phyloP scores from a whole-genome alignment of 164 flowering plant species.

The Magnolia officinalis region DNA sequence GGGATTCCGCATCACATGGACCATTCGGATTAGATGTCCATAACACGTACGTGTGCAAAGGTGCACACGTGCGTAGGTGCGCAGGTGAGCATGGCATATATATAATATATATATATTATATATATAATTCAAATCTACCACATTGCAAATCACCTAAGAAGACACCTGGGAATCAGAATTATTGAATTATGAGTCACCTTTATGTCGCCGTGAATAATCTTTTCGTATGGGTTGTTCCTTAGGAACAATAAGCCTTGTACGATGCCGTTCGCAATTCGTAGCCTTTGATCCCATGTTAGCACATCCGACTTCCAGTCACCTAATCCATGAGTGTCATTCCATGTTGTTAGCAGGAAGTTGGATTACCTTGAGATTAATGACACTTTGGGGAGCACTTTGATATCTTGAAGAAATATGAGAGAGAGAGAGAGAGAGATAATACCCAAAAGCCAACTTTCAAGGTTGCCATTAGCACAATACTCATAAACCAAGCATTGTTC shows the following conservation, averaged over 20 bases:
- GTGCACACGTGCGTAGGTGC: no score
- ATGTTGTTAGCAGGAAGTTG: no score
- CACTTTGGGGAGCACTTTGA: neutral
- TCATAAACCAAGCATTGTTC: constrained; percentile 28
- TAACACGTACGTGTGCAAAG: no score
- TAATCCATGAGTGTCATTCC: neutral
- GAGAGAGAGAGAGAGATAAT: neutral
- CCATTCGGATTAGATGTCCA: no score
- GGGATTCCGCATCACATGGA: no score
- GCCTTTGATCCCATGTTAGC: constrained; percentile 24
- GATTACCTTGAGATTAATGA: neutral
- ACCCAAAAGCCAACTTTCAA: constrained; percentile 20
- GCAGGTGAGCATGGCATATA: no score
- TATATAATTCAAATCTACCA: no score
- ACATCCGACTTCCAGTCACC: neutral
- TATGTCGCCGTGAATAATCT: constrained; percentile 23
- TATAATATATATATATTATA: no score
- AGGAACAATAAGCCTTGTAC: constrained; percentile 24
- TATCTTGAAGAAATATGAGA: no score
- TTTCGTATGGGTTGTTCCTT: constrained; percentile 18
- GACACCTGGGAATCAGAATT: neutral
- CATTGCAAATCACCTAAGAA: no score
- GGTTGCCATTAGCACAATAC: constrained; percentile 21
- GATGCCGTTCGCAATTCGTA: constrained; percentile 16
- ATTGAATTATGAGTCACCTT: constrained; percentile 13